Conservation (phyloP, 2,329 filamentous ascomycete genomes). For the Ceratocystis eucalypticola region DNA sequence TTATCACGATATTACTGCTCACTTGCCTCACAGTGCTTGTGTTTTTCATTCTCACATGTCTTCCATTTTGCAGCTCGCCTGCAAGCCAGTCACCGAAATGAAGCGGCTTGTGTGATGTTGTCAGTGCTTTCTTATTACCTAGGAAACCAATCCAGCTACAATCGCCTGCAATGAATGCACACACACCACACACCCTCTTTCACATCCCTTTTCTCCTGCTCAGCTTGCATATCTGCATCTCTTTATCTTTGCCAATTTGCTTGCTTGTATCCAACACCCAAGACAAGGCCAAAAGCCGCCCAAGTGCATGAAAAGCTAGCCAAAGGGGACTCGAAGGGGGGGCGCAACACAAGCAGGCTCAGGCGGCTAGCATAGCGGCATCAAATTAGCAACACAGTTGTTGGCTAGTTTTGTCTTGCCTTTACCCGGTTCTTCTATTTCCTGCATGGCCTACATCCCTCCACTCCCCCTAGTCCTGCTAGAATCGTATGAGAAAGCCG, state of each 20-base stretch:
- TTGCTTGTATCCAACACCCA: no score
- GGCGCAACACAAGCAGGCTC: no score
- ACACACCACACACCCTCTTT: neutral
- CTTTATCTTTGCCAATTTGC: neutral
- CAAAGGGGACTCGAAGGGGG: no score
- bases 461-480: neutral
- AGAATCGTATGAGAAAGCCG: conserved; percentile 2
- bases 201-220: neutral
- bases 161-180: neutral
- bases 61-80: neutral
- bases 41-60: neutral
- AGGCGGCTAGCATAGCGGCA: no score
- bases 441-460: neutral
- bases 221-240: neutral
- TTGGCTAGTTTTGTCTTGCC: neutral
- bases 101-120: neutral
- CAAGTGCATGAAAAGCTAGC: no score
- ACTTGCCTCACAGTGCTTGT: neutral
- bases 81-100: neutral
- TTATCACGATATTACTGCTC: neutral
- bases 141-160: neutral
- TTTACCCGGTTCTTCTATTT: neutral
- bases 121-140: neutral
- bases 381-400: no score
- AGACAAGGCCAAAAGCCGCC: no score